phyloP scores from a whole-genome alignment of 306 rosid genomes.

The Fagus crenata region DNA sequence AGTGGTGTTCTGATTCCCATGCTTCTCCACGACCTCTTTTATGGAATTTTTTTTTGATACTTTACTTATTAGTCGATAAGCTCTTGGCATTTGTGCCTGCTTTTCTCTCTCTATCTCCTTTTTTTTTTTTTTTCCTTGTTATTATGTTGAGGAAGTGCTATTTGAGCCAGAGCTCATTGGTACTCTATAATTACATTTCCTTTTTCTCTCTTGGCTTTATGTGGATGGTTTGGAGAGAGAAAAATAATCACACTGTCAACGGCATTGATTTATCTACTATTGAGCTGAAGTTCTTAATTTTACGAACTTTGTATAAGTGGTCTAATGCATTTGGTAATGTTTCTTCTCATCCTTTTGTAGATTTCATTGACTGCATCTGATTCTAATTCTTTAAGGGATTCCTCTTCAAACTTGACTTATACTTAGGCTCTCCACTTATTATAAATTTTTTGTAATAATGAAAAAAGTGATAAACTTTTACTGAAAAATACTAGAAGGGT shows the following conservation, averaged over 20 bases:
- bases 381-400: neutral
- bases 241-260: neutral
- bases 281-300: neutral
- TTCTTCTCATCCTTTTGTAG: neutral
- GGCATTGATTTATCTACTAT: neutral
- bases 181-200: too few species aligned
- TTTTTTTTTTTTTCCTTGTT: too few species aligned
- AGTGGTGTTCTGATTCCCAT: too few species aligned
- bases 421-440: neutral
- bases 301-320: neutral
- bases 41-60: too few species aligned
- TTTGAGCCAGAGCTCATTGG: too few species aligned
- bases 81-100: too few species aligned
- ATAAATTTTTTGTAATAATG: neutral
- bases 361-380: neutral
- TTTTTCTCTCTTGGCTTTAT: neutral
- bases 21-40: too few species aligned
- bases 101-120: too few species aligned
- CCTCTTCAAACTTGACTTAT: neutral
- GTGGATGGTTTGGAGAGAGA: neutral
- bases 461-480: too few species aligned
- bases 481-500: too few species aligned
- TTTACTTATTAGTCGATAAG: too few species aligned
- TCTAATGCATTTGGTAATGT: neutral
- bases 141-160: too few species aligned